These are phyloP conservation scores for Oxytropis ochrocephala DNA, from an alignment of 306 rosid species.

Conservation along the genomic window DNA sequence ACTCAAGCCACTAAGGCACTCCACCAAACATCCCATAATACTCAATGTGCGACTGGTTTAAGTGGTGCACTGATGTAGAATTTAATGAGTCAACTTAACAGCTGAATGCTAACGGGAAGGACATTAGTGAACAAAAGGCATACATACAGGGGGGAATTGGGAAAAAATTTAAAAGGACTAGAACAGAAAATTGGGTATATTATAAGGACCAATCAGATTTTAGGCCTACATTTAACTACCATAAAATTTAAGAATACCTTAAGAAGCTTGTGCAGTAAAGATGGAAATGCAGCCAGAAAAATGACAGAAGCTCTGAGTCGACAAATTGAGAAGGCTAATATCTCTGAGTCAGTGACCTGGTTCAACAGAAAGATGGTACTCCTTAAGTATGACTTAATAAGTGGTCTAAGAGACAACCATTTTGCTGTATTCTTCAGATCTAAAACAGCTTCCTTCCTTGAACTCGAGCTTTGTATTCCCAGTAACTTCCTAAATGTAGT, in stretches of 20 bases:
- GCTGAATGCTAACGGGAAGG: no score
- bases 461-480: constrained; percentile 47
- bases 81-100: no score
- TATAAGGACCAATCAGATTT: no score
- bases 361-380: constrained; percentile 70
- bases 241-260: constrained; percentile 46
- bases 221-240: neutral
- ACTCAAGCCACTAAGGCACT: no score
- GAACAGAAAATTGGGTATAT: no score
- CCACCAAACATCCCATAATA: no score
- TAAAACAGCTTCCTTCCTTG: constrained; percentile 55
- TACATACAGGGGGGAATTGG: no score
- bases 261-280: constrained; percentile 50
- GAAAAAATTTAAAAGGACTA: no score
- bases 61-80: no score
- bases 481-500: constrained; percentile 50
- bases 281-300: constrained; percentile 63
- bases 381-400: constrained; percentile 68
- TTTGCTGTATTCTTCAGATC: constrained; percentile 55
- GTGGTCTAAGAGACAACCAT: constrained; percentile 59
- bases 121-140: no score
- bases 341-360: constrained; percentile 62
- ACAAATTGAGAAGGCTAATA: constrained; percentile 57
- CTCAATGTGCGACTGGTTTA: no score
- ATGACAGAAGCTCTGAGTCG: constrained; percentile 58